Conservation (phyloP, 257 asterid genomes). For the Solanum pennellii region DNA sequence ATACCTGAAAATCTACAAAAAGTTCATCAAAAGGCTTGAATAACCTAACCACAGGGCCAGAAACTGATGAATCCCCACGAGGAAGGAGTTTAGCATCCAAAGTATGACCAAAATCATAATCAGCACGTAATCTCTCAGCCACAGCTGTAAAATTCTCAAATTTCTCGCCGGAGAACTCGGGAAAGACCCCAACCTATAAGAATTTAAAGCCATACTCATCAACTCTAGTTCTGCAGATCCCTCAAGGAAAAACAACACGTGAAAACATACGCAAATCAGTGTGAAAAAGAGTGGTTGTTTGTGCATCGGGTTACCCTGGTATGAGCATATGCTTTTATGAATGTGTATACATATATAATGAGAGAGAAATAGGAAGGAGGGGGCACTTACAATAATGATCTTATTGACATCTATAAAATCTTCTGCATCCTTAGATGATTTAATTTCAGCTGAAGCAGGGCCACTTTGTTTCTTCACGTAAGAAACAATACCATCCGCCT, state of each 20-base stretch:
- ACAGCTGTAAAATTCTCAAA: slow-evolving; percentile 68
- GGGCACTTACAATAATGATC: slow-evolving; percentile 58
- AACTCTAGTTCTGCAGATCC: neutral
- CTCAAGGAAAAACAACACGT: neutral
- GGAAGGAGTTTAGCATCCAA: slow-evolving; percentile 70
- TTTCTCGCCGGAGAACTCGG: slow-evolving; percentile 83
- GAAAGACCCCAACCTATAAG: slow-evolving; percentile 76
- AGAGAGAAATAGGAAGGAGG: neutral
- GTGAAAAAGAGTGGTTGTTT: neutral
- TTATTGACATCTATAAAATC: slow-evolving; percentile 35
- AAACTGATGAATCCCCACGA: slow-evolving; percentile 63
- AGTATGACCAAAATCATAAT: slow-evolving; percentile 70
- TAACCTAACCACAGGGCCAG: slow-evolving; percentile 76
- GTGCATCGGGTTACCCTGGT: neutral
- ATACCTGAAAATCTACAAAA: slow-evolving; percentile 67
- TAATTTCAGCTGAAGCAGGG: slow-evolving; percentile 64
- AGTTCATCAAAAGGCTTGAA: slow-evolving; percentile 95
- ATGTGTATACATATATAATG: neutral
- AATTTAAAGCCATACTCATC: neutral
- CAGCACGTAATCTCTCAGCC: slow-evolving; percentile 80
- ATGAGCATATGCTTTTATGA: neutral
- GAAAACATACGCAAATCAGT: neutral
- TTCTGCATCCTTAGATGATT: slow-evolving; percentile 52
- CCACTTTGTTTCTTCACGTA: slow-evolving; percentile 75
- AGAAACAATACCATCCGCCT: slow-evolving; percentile 71